Evolutionary conservation across 306 rosid species (phyloP).

Genomic region (Myrica gale): DNA sequence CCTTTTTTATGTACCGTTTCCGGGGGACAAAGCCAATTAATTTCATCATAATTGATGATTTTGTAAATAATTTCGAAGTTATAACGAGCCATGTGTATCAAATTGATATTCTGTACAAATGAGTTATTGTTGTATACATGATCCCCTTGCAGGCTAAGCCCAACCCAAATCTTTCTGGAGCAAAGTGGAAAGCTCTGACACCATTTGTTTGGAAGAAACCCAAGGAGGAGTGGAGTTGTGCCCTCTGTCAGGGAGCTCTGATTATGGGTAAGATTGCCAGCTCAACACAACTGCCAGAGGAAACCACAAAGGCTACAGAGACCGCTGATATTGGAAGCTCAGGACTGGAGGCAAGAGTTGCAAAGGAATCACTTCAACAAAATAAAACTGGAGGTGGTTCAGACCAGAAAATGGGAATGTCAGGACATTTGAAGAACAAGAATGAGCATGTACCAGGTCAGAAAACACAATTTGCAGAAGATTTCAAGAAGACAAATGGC

Average conservation of each 20-base stretch:
- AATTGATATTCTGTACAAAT: background rate
- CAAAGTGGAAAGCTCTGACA: conserved; percentile 45
- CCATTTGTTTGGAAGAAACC: conserved; percentile 35
- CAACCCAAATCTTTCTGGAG: conserved; percentile 18
- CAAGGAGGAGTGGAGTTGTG: conserved; percentile 63
- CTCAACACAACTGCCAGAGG: conserved; percentile 10
- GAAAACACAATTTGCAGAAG: conserved; percentile 16
- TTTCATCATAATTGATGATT: no score
- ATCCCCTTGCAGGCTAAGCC: conserved; percentile 58
- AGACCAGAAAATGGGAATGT: conserved; percentile 7
- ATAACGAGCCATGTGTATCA: no score
- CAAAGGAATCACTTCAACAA: conserved; percentile 9
- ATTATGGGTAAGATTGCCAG: conserved; percentile 21
- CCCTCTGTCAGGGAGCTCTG: conserved; percentile 37
- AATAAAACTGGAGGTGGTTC: conserved; percentile 13
- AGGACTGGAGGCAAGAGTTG: conserved; percentile 20
- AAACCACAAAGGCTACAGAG: conserved; percentile 21
- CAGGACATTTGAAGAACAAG: conserved; percentile 8
- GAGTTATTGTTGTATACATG: background rate
- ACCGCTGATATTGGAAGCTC: conserved; percentile 7
- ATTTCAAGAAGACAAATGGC: conserved; percentile 13
- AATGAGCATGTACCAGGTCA: conserved; percentile 16
- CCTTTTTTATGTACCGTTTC: conserved; percentile 21
- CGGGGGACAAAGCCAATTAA: no score
- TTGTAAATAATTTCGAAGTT: no score